Evolutionary conservation across 352 stramenopile species (phyloP).

Genomic region (Chrysophaeum taylorii): DNA sequence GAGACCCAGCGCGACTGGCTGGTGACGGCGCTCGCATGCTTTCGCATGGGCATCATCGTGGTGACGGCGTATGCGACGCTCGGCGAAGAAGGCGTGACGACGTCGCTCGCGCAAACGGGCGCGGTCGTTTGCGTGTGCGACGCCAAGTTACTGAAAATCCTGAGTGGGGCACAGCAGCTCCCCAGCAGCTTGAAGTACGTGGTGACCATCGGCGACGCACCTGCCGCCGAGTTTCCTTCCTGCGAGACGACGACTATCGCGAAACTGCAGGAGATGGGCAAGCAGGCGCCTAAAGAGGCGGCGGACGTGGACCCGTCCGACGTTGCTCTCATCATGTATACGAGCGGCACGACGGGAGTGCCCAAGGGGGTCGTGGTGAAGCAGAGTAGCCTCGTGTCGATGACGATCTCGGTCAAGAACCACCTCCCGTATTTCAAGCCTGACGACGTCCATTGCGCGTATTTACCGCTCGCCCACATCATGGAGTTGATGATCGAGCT

Average conservation of each 20-base stretch:
- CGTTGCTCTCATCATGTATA: background rate
- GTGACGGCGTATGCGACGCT: background rate
- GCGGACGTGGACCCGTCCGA: background rate
- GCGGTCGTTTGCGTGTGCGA: background rate
- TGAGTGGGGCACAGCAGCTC: background rate
- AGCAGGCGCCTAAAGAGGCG: no score
- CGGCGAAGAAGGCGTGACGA: background rate
- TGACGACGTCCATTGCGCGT: slow-evolving; percentile 22
- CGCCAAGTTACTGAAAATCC: background rate
- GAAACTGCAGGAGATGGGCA: no score
- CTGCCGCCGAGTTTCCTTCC: no score
- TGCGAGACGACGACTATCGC: no score
- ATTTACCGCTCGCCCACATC: slow-evolving; percentile 27
- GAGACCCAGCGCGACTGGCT: background rate
- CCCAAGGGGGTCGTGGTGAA: background rate
- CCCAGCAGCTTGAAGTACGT: background rate
- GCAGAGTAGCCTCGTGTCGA: background rate
- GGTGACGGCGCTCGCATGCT: no score
- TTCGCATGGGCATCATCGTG: no score
- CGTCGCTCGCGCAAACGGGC: no score
- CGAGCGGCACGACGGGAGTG: background rate
- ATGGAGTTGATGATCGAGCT: slow-evolving; percentile 25
- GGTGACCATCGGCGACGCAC: background rate
- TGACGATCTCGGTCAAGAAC: background rate
- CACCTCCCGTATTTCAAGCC: background rate